These are phyloP conservation scores for Inonotus obliquus DNA, from an alignment of 1,284 basidiomycete genomes.

Conservation along the genomic window DNA sequence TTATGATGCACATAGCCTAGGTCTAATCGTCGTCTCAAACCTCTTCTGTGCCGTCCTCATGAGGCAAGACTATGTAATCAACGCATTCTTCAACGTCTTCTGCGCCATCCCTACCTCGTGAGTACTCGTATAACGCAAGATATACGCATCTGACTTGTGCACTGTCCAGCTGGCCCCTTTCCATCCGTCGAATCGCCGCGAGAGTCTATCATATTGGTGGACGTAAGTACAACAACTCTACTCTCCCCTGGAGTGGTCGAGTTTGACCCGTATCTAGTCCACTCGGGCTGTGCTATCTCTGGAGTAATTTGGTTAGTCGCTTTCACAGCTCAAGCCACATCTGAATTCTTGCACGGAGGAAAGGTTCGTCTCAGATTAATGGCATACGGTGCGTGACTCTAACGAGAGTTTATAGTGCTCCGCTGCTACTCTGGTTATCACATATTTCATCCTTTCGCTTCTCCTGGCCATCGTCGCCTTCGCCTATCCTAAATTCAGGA, in stretches of 20 bases:
- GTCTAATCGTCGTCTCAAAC: constrained; percentile 46
- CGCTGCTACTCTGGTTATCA: constrained; percentile 44
- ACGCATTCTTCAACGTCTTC: constrained; percentile 48
- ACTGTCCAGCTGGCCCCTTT: constrained; percentile 45
- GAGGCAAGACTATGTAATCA: constrained; percentile 58
- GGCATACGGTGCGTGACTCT: not conserved
- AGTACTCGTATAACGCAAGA: constrained; percentile 20
- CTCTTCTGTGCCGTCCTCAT: constrained; percentile 54
- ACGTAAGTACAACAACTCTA: constrained; percentile 24
- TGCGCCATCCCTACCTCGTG: constrained; percentile 46
- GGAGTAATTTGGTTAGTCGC: constrained; percentile 49
- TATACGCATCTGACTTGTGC: constrained; percentile 10
- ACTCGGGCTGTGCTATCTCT: constrained; percentile 52
- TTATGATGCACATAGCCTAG: constrained; percentile 42
- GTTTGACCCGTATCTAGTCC: constrained; percentile 33
- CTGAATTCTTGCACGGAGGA: constrained; percentile 37
- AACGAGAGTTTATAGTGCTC: constrained; percentile 35
- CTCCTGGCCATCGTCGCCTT: constrained; percentile 46
- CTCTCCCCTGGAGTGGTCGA: not conserved
- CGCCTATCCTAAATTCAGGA: constrained; percentile 46
- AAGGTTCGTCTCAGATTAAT: constrained; percentile 30
- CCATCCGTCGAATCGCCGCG: constrained; percentile 46
- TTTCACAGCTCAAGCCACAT: constrained; percentile 50
- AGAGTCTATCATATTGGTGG: constrained; percentile 57
- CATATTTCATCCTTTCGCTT: constrained; percentile 47